A percentile compares a stretch with the other conserved stretches of the same genome.
phyloP scores from a whole-genome alignment of 805 yeast genomes.

The Monosporozyma yasuniensis region DNA sequence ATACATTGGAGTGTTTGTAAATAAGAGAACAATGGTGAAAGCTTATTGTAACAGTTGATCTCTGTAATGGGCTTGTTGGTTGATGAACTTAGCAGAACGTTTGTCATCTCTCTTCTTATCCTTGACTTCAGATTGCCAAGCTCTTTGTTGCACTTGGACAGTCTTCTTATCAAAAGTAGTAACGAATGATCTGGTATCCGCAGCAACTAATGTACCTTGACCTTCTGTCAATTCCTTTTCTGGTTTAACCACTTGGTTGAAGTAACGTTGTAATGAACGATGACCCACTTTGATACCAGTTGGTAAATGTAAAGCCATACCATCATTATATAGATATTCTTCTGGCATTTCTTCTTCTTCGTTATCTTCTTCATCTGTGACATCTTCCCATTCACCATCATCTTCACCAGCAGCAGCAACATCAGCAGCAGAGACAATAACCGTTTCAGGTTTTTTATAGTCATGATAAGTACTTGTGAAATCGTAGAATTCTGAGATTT shows the following conservation, averaged over 20 bases:
- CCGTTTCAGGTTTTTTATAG: constrained; percentile 13
- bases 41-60: constrained; percentile 55
- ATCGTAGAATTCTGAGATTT: constrained; percentile 86
- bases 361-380: constrained; percentile 24
- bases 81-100: constrained; percentile 68
- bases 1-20: neutral
- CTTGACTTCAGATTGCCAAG: constrained; percentile 57
- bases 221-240: constrained; percentile 58
- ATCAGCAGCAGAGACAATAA: constrained; percentile 20
- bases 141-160: constrained; percentile 44
- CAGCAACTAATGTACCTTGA: constrained; percentile 78
- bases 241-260: constrained; percentile 62
- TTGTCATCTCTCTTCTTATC: constrained; percentile 41
- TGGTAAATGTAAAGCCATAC: constrained; percentile 71
- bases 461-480: constrained; percentile 60
- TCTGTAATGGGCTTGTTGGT: constrained; percentile 82
- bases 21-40: neutral
- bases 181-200: constrained; percentile 54
- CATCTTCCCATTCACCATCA: constrained; percentile 32
- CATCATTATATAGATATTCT: constrained; percentile 45
- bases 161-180: constrained; percentile 37
- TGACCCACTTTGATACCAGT: constrained; percentile 82
- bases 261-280: constrained; percentile 69
- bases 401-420: constrained; percentile 22
- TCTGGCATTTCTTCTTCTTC: constrained; percentile 28